These are phyloP conservation scores for Rhynchospora breviuscula DNA, from an alignment of 176 grass and related monocot species.

Conservation along the genomic window DNA sequence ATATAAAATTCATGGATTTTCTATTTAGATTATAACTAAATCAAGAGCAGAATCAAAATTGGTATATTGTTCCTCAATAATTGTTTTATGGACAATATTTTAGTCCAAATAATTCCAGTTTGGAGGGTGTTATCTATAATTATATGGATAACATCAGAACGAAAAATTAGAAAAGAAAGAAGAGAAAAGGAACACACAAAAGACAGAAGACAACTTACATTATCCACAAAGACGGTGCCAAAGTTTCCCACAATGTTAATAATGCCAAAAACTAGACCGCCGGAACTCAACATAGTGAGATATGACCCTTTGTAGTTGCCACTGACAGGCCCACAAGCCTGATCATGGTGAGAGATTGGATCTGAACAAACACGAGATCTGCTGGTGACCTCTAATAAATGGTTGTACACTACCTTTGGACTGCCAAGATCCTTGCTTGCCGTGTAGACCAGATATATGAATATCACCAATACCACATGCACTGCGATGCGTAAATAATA, in stretches of 20 bases:
- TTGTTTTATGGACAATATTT: too few species aligned
- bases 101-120: too few species aligned
- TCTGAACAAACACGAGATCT: conserved; percentile 38
- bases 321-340: conserved; percentile 58
- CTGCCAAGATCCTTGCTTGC: conserved; percentile 46
- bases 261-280: conserved; percentile 69
- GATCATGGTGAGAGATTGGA: conserved; percentile 37
- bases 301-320: conserved; percentile 71
- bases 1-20: too few species aligned
- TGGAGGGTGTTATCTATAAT: too few species aligned
- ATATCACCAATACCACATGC: conserved; percentile 57
- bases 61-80: too few species aligned
- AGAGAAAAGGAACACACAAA: not conserved
- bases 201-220: conserved; percentile 28
- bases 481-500: conserved; percentile 28
- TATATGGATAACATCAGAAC: too few species aligned
- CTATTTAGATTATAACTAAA: too few species aligned
- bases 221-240: conserved; percentile 76
- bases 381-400: conserved; percentile 39
- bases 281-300: conserved; percentile 79
- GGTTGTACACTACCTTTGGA: conserved; percentile 51
- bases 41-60: too few species aligned
- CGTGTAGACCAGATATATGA: conserved; percentile 67
- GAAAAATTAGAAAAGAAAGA: not conserved
- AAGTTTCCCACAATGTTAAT: conserved; percentile 79